Conservation (phyloP, 106 monocot species). For the Dendrobium chrysotoxum region DNA sequence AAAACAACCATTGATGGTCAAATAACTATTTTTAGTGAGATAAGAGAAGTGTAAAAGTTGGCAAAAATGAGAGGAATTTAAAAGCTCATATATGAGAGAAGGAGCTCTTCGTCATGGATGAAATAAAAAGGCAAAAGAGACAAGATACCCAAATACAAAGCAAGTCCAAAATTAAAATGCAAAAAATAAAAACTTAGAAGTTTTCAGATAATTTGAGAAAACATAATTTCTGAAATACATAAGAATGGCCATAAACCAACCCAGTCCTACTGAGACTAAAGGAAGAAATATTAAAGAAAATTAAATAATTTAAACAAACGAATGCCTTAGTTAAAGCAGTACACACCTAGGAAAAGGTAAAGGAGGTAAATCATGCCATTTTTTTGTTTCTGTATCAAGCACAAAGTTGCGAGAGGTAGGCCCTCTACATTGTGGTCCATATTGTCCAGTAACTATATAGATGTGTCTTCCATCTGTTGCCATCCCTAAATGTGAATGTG, state of each 20-base stretch:
- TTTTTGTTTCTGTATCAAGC: conserved; percentile 62
- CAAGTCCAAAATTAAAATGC: neutral
- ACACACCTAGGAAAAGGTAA: conserved; percentile 76
- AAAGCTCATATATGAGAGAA: neutral
- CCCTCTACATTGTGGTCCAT: conserved; percentile 91
- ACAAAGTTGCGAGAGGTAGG: conserved; percentile 79
- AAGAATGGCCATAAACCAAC: neutral
- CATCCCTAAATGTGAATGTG: conserved; percentile 96
- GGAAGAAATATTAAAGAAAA: neutral
- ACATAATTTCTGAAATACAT: neutral
- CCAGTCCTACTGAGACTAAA: neutral
- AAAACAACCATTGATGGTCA: neutral
- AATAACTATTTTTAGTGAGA: neutral
- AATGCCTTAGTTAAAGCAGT: neutral
- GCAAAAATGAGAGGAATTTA: neutral
- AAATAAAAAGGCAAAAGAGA: neutral
- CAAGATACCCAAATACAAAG: neutral
- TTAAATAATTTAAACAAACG: neutral
- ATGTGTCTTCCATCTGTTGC: conserved; percentile 88
- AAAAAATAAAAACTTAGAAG: neutral
- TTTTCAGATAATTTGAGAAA: neutral
- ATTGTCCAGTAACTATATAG: conserved; percentile 83
- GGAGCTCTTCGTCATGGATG: neutral
- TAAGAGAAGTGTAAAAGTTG: neutral
- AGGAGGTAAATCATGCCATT: conserved; percentile 72